Base-by-base conservation (phyloP, 768 basidiomycete genomes). In the Melanogaster broomeanus region DNA sequence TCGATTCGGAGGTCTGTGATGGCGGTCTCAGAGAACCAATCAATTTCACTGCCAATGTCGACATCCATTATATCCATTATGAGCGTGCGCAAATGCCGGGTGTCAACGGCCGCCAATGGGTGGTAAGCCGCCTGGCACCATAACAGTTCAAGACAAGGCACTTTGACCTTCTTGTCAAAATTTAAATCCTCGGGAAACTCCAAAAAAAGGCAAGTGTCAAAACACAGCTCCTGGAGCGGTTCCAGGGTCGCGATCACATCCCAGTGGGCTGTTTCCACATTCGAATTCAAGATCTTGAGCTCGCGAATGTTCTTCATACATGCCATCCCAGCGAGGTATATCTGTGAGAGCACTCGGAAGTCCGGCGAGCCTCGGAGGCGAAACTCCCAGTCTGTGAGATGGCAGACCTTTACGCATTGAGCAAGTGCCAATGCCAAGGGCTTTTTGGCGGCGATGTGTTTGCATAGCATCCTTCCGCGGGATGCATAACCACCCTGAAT, bases 381-480 rank as follows among this genome's bases (percentile, higher is more conserved):
- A n/a, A n/a, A n/a, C n/a, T n/a, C n/a, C 61, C 55, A 59, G 33
- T 37, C 0, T 2, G 2, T 31, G 39, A 67, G 58, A 34, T 21
- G 21, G 21, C 66, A 65, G 0, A 49, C 50, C 45, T 61, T 68
- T 40, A 76, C 71, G 22, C 63, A 54, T 35, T 54, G 51, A 4
- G 71, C 66, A 10, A 76, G 49, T 2, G 66, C 59, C 18, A 55
- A 55, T 3, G 71, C 69, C 7, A 65, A 61, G 30, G 67, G 61
- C 25, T 64, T 44, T 25, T 59, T 54, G 18, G 51, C 65, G 4
- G 59, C 49, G 8, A 74, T 49, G 4, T 58, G 65, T 24, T 64
- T 47, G 45, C 67, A 75, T 44, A 72, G 65, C 6, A 3, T 24
- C 0, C 12, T 34, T 28, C 4, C 49, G 41, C 40, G 59, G 3